These are phyloP conservation scores for Termitomyces sp. DNA, from an alignment of 768 basidiomycete species.

Conservation along the genomic window DNA sequence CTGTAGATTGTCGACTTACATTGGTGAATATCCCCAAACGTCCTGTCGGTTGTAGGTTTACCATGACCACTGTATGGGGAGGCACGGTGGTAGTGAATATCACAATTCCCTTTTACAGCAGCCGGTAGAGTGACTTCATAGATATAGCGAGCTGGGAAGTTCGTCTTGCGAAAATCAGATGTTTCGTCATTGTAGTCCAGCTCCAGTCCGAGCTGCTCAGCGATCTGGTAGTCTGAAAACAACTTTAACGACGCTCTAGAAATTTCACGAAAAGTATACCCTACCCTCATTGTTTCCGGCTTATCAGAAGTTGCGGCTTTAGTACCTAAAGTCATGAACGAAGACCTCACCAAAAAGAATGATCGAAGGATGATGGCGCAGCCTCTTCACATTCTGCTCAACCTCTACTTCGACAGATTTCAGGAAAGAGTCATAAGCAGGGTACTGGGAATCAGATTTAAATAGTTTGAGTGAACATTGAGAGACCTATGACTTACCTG, in stretches of 20 bases:
- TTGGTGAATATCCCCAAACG: slow-evolving; percentile 87
- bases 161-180: slow-evolving; percentile 79
- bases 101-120: slow-evolving; percentile 56
- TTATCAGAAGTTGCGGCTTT: slow-evolving; percentile 18
- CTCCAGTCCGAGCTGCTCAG: slow-evolving; percentile 71
- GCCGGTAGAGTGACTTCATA: slow-evolving; percentile 83
- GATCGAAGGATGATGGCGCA: slow-evolving; percentile 83
- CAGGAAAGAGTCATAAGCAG: slow-evolving; percentile 78
- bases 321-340: neutral
- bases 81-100: slow-evolving; percentile 76
- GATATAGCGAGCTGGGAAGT: slow-evolving; percentile 85
- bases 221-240: slow-evolving; percentile 72
- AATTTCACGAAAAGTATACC: neutral
- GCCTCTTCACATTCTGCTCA: slow-evolving; percentile 74
- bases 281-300: slow-evolving; percentile 80
- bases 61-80: slow-evolving; percentile 87
- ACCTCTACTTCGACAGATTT: slow-evolving; percentile 73
- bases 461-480: neutral
- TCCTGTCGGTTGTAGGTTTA: slow-evolving; percentile 63
- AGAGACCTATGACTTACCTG: slow-evolving; percentile 41
- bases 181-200: slow-evolving; percentile 84
- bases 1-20: slow-evolving; percentile 40
- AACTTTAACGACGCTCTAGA: neutral
- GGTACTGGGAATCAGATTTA: slow-evolving; percentile 48
- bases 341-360: slow-evolving; percentile 70